Conservation (phyloP, 192 early-diverging fungal species). For the Coemansia sp. region DNA sequence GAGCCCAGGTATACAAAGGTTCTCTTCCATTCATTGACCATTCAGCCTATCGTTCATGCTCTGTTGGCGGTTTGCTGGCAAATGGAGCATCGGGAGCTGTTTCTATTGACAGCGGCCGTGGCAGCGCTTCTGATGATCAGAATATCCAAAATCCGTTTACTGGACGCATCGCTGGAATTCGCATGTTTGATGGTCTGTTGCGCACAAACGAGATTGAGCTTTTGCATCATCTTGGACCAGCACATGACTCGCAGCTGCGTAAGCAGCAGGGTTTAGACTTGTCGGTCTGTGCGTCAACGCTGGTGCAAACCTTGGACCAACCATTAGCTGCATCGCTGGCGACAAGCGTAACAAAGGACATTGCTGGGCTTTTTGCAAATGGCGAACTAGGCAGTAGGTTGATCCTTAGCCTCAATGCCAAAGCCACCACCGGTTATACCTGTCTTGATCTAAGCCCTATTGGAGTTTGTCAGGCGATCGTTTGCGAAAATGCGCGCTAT, state of each 20-base stretch:
- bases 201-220: conserved; percentile 22
- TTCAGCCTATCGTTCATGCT: conserved; percentile 17
- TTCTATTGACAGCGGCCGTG: neutral
- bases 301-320: conserved; percentile 11
- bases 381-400: conserved; percentile 21
- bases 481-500: conserved; percentile 24
- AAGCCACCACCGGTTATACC: neutral
- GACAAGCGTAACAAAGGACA: conserved; percentile 10
- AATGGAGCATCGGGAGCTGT: neutral
- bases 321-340: conserved; percentile 11
- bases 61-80: conserved; percentile 22
- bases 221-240: conserved; percentile 34
- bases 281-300: neutral
- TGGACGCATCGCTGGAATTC: conserved; percentile 24
- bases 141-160: conserved; percentile 4
- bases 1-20: conserved; percentile 24
- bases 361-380: conserved; percentile 10
- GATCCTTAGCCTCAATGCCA: conserved; percentile 18
- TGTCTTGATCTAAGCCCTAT: conserved; percentile 35
- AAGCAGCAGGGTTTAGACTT: conserved; percentile 20
- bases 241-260: conserved; percentile 22
- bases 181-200: conserved; percentile 42
- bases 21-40: conserved; percentile 35
- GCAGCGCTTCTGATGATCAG: neutral
- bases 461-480: conserved; percentile 40